These are phyloP conservation scores for Trametes villosa DNA, from an alignment of 768 basidiomycete species.

Conservation along the genomic window DNA sequence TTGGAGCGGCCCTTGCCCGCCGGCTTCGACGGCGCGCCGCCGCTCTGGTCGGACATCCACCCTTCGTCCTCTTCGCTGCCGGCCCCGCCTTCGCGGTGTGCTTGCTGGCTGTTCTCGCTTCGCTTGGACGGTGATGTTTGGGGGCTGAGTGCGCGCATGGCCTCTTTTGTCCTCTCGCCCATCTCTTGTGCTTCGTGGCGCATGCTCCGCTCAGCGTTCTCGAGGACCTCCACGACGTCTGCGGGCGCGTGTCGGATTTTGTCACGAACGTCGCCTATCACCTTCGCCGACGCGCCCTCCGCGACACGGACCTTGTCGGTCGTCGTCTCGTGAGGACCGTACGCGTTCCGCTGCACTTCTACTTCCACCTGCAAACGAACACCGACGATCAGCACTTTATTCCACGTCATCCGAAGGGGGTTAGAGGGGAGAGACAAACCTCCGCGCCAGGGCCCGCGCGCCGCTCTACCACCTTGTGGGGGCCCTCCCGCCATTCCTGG, in stretches of 20 bases:
- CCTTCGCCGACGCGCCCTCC: slow-evolving; percentile 31
- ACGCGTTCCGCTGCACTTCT: slow-evolving; percentile 40
- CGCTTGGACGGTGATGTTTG: background rate
- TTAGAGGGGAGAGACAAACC: slow-evolving; percentile 44
- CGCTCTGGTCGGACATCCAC: slow-evolving; percentile 64
- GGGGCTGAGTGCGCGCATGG: slow-evolving; percentile 22
- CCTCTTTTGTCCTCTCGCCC: slow-evolving; percentile 22
- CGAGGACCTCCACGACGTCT: slow-evolving; percentile 18
- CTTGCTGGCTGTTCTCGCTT: background rate
- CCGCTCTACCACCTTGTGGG: slow-evolving; percentile 67
- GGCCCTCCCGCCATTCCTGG: slow-evolving; percentile 74
- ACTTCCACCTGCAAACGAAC: slow-evolving; percentile 37
- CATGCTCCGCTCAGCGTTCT: slow-evolving; percentile 25
- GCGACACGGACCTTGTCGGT: slow-evolving; percentile 32
- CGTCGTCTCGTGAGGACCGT: slow-evolving; percentile 34
- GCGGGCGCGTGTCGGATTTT: slow-evolving; percentile 23
- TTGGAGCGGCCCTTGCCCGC: slow-evolving; percentile 16
- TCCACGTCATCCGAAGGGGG: background rate
- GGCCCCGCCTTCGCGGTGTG: background rate
- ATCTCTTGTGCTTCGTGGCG: slow-evolving; percentile 24
- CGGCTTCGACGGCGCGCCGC: slow-evolving; percentile 20
- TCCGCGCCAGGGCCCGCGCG: slow-evolving; percentile 63
- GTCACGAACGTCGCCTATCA: slow-evolving; percentile 30
- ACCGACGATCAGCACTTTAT: background rate
- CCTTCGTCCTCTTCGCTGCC: slow-evolving; percentile 59